Evolutionary conservation across 148 eudicot species (phyloP).

Genomic region (Diospyros kaki): DNA sequence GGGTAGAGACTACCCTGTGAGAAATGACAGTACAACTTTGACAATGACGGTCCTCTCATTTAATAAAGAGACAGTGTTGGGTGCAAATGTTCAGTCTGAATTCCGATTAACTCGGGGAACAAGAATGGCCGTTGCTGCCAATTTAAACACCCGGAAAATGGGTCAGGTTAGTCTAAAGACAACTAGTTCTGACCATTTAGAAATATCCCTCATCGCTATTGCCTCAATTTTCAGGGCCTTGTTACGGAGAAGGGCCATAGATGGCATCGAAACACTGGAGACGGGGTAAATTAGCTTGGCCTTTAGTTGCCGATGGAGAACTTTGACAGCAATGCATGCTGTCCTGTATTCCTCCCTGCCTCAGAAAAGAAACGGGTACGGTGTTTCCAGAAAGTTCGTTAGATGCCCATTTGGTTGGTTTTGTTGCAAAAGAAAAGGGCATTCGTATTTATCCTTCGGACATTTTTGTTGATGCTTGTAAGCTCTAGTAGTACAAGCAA

Average conservation of each 20-base stretch:
- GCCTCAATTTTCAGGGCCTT: conserved; percentile 55
- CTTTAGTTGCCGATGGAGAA: not conserved
- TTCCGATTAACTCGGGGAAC: conserved; percentile 64
- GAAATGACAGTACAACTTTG: conserved; percentile 58
- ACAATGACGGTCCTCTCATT: conserved; percentile 53
- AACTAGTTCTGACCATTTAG: conserved; percentile 68
- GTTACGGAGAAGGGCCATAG: conserved; percentile 30
- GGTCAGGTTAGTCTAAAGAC: conserved; percentile 66
- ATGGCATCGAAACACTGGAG: conserved; percentile 28
- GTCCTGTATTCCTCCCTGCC: not conserved
- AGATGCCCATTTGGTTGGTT: not conserved
- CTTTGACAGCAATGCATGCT: too few species aligned
- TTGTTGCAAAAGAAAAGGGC: not conserved
- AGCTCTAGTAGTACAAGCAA: not conserved
- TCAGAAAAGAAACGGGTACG: not conserved
- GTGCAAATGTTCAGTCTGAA: conserved; percentile 64
- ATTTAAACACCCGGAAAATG: conserved; percentile 68
- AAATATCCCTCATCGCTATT: conserved; percentile 64
- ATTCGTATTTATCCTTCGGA: not conserved
- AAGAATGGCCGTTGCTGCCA: conserved; percentile 54
- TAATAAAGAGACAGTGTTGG: conserved; percentile 65
- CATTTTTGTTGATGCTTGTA: not conserved
- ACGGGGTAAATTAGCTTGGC: conserved; percentile 15
- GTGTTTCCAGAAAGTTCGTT: not conserved
- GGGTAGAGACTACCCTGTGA: conserved; percentile 83